A percentile compares a stretch with the other conserved stretches of the same genome.
Conservation (phyloP, 1,139 yeast species). For the Hanseniaspora uvarum region DNA sequence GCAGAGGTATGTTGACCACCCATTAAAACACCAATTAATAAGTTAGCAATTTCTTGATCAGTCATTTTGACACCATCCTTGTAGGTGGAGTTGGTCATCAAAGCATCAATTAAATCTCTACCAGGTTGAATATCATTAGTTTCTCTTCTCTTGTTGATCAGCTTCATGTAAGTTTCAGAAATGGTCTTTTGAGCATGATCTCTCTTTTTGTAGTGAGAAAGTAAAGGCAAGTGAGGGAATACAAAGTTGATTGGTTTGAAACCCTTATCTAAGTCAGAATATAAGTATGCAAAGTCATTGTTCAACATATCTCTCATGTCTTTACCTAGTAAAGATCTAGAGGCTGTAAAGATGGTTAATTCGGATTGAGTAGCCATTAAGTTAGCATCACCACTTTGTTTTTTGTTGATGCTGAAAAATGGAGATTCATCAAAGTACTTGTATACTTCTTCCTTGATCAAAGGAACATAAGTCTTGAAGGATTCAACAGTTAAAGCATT, state of each 20-base stretch:
- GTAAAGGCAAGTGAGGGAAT: conserved; percentile 79
- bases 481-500: conserved; percentile 78
- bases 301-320: conserved; percentile 80
- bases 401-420: conserved; percentile 34
- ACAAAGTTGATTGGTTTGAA: conserved; percentile 94
- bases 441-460: conserved; percentile 66
- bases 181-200: conserved; percentile 80
- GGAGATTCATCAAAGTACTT: conserved; percentile 49
- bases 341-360: conserved; percentile 91
- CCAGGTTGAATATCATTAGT: conserved; percentile 60
- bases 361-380: conserved; percentile 87
- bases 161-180: conserved; percentile 65
- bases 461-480: conserved; percentile 76
- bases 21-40: conserved; percentile 91
- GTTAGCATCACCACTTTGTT: conserved; percentile 45
- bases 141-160: conserved; percentile 63
- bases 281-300: conserved; percentile 71
- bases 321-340: conserved; percentile 80
- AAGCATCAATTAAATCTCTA: conserved; percentile 81
- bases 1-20: conserved; percentile 99
- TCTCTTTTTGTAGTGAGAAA: conserved; percentile 68
- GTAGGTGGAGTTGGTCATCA: conserved; percentile 72
- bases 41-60: conserved; percentile 86
- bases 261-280: conserved; percentile 89
- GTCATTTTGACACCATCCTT: conserved; percentile 92